Evolutionary conservation across 2,329 filamentous ascomycete genomes (phyloP), one percentile per base, ranked within the genome.

Genomic region (Aspergillus sp.): DNA sequence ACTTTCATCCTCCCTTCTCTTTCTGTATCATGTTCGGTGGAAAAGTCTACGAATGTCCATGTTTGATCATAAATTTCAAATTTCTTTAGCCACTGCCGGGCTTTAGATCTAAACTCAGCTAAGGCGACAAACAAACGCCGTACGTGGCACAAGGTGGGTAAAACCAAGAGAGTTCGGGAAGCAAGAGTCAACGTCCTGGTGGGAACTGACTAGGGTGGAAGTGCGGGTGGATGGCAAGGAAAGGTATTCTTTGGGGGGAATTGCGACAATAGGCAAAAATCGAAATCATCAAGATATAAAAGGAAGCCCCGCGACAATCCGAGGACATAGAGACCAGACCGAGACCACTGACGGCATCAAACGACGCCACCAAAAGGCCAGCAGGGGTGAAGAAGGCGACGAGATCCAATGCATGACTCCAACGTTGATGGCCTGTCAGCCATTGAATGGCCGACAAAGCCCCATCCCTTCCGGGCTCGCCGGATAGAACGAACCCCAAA

Each of bases 221-320:
- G 55, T 45, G 52, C 47, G 53, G 63, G 55, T 62, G 54, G 61
- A 60, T 60, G 64, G 62, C 53, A 64, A 65, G 64, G 62, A 69
- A 68, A 69, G 67, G 66, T 69, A 67, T 67, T 68, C 67, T 68
- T 69, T 68, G 64, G 59, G 30, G 32, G 68, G 61, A 67, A 57
- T 66, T 62, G 63, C 67, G 62, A 55, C 61, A 65, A 68, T 69
- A 70, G 67, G 61, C 67, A 68, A 66, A 65, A 65, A 45, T 60
- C 55, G 32, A 58, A 63, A 61, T 60, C 49, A 55, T 63, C 52
- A 57, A 58, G 51, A 50, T 52, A 23, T 62, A 61, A 63, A 61
- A 62, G 64, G 60, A 65, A 62, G 57, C 56, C 60, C 63, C 45
- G 45, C 52, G 41, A 39, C 59, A 56, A 66, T 67, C 61, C 58